Base-by-base conservation (phyloP, 306 rosid genomes). In the Malus fusca region DNA sequence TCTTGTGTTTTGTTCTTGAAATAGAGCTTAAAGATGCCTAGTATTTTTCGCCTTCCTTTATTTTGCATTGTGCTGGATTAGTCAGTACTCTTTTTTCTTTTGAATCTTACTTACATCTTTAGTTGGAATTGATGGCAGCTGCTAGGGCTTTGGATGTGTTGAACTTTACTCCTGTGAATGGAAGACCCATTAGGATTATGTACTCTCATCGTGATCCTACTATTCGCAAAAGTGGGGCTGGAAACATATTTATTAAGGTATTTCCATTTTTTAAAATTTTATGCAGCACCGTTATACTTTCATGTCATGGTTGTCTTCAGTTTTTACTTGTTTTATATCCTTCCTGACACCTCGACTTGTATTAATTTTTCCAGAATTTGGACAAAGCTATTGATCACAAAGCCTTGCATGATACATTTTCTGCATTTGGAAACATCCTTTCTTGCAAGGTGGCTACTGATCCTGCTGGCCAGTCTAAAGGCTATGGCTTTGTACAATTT, bases 191-290 rank as follows among this genome's bases (percentile, higher is more conserved):
- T 69, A 92, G 99, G 60, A 82, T 95, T 14, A 95, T 95, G 99
- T 92, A 89, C 84, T 95, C 99, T 0, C 99, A 92, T 74, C 97
- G 99, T 12, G 99, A 95, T 82, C 99, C 99, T 65, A 95, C 91
- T 53, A 81, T 87, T 69, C 97, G 99, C 69, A 95, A 89, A 85
- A 95, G 97, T 75, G 99, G 99, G 72, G 77, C 93, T 62, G 99
- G 99, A 75, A 95, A 95, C 80, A 95, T 95, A 40, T 95, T 95
- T 80, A 92, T 95, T 12, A 95, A 95, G 99, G 99, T 95, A 83
- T 75, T 26, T 35, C 2, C 17, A 9, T 33, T 5, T 28, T 11
- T 30, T 63, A 3, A 6, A 63, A 5, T 64, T 61, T 64, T 64
- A 63, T 18, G 13, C 40, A 23, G 73, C 17, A 18, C 35, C 8